These are phyloP conservation scores for Malassezia brasiliensis DNA, from an alignment of 1,284 basidiomycete genomes.

Conservation along the genomic window DNA sequence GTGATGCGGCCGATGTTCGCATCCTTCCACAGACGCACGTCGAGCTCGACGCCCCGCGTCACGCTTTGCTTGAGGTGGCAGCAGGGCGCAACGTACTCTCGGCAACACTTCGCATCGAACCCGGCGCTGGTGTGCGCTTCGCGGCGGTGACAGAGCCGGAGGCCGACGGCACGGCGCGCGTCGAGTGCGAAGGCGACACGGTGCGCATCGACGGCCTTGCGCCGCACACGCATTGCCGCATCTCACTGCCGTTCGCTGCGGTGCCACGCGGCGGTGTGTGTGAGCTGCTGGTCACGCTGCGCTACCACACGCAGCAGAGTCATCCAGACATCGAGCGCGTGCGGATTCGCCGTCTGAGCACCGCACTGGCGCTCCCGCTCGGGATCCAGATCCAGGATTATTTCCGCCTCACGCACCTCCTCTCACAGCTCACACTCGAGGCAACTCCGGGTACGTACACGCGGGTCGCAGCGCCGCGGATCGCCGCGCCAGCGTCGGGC, in stretches of 20 bases:
- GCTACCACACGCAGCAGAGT: constrained; percentile 19
- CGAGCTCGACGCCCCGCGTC: constrained; percentile 25
- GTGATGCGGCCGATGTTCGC: constrained; percentile 21
- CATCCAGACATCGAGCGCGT: constrained; percentile 16
- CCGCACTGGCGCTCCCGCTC: constrained; percentile 30
- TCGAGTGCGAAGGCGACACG: neutral
- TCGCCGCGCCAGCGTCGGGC: neutral
- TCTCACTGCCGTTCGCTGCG: constrained; percentile 20
- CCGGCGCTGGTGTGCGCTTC: neutral
- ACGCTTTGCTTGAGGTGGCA: constrained; percentile 21
- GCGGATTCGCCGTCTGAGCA: constrained; percentile 10
- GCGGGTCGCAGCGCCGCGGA: neutral
- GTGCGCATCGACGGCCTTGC: constrained; percentile 8
- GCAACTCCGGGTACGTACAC: neutral
- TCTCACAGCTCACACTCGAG: constrained; percentile 19
- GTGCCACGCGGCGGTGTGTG: constrained; percentile 19
- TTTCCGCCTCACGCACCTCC: constrained; percentile 29
- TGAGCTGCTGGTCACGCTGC: constrained; percentile 15
- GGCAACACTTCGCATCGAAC: constrained; percentile 20
- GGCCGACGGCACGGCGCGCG: neutral
- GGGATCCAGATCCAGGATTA: constrained; percentile 47
- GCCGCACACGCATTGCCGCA: neutral
- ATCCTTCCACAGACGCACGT: constrained; percentile 23
- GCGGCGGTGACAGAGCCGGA: neutral
- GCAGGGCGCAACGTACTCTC: constrained; percentile 28